Conservation (phyloP, 768 basidiomycete species). For the Clitopilus passeckerianus region DNA sequence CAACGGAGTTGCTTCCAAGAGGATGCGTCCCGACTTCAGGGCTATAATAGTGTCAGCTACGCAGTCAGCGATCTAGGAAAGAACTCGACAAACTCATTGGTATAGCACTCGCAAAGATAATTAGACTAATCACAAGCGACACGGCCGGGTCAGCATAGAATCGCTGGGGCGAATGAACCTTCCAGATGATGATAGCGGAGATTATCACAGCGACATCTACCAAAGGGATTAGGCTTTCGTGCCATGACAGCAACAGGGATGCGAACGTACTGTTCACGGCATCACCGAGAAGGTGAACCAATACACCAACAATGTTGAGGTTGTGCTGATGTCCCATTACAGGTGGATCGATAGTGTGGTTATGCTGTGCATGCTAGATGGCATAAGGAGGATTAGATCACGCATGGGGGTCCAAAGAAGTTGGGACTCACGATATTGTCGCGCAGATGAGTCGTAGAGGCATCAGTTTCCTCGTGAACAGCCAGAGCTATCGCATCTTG, state of each 20-base stretch:
- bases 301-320: slow-evolving; percentile 41
- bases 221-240: not conserved
- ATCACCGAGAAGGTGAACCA: slow-evolving; percentile 49
- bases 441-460: slow-evolving; percentile 10
- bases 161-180: slow-evolving; percentile 33
- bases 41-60: slow-evolving; percentile 20
- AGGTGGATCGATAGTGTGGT: slow-evolving; percentile 40
- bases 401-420: not conserved
- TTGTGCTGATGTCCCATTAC: slow-evolving; percentile 28
- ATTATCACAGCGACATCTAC: slow-evolving; percentile 52
- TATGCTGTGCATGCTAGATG: slow-evolving; percentile 41
- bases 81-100: slow-evolving; percentile 37
- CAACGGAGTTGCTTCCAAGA: slow-evolving; percentile 48
- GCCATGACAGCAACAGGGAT: slow-evolving; percentile 1
- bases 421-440: slow-evolving; percentile 23
- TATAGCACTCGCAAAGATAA: slow-evolving; percentile 49
- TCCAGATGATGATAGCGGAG: slow-evolving; percentile 45
- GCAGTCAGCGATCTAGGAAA: not conserved
- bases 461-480: slow-evolving; percentile 3
- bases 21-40: slow-evolving; percentile 40
- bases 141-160: slow-evolving; percentile 53
- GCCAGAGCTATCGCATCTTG: slow-evolving; percentile 12
- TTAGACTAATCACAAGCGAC: slow-evolving; percentile 42
- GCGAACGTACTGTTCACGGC: slow-evolving; percentile 41
- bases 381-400: not conserved